A percentile compares a stretch with the other conserved stretches of the same genome.
phyloP scores from a whole-genome alignment of 306 rosid species.

The Lagenaria siceraria region DNA sequence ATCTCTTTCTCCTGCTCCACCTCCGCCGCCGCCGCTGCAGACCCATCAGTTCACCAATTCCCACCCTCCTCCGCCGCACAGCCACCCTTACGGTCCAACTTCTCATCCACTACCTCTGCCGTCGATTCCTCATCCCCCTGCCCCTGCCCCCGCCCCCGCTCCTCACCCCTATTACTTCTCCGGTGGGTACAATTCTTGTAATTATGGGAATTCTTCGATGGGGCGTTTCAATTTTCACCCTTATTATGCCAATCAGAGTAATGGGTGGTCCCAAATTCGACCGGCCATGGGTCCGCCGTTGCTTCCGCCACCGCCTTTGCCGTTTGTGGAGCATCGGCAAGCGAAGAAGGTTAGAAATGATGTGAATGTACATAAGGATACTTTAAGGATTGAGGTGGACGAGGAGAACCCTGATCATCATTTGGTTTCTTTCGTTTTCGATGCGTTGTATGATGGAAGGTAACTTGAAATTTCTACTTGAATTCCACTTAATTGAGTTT shows the following conservation, averaged over 20 bases:
- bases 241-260: conserved; percentile 31
- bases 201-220: conserved; percentile 24
- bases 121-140: conserved; percentile 17
- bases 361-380: conserved; percentile 70
- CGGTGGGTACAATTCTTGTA: conserved; percentile 27
- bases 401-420: conserved; percentile 48
- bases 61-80: conserved; percentile 13
- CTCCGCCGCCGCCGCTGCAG: conserved; percentile 28
- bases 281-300: conserved; percentile 13
- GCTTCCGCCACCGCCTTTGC: conserved; percentile 33
- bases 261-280: conserved; percentile 34
- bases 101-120: conserved; percentile 21
- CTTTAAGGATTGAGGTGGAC: conserved; percentile 46
- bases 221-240: conserved; percentile 33
- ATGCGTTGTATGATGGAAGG: conserved; percentile 78
- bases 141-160: conserved; percentile 15
- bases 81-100: conserved; percentile 15
- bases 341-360: conserved; percentile 71
- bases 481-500: not conserved
- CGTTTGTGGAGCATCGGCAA: conserved; percentile 57
- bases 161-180: conserved; percentile 38
- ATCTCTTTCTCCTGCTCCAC: conserved; percentile 24
- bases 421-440: conserved; percentile 68
- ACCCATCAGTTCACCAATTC: conserved; percentile 22
- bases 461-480: conserved; percentile 1